These are phyloP conservation scores for Yamadazyma atmosphaerica DNA, from an alignment of 1,139 yeast genomes.

Conservation along the genomic window DNA sequence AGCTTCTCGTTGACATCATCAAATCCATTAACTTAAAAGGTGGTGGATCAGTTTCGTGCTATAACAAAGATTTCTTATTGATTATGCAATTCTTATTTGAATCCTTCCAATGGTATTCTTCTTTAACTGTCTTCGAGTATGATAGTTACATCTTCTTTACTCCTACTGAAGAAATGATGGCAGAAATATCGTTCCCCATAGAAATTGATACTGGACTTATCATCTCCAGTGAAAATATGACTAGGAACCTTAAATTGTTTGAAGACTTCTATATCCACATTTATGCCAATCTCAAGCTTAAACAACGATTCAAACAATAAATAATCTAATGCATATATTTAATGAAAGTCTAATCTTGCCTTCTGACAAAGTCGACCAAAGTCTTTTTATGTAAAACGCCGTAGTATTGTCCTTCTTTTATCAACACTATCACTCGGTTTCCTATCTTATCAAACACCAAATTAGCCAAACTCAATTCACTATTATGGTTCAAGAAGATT, in stretches of 20 bases:
- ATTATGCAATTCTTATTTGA: conserved; percentile 1
- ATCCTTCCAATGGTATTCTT: conserved; percentile 1
- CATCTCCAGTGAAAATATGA: background rate
- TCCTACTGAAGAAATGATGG: background rate
- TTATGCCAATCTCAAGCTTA: conserved; percentile 1
- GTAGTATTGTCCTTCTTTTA: conserved; percentile 49
- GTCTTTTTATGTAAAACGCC: conserved; percentile 60
- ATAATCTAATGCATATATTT: background rate
- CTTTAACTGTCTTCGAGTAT: background rate
- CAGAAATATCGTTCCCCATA: background rate
- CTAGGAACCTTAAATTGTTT: background rate
- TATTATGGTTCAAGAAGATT: conserved; percentile 47
- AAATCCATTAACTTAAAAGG: background rate
- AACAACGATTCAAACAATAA: background rate
- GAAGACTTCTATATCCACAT: background rate
- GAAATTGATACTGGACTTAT: background rate
- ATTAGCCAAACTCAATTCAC: conserved; percentile 56
- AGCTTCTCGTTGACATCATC: background rate
- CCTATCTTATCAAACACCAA: conserved; percentile 58
- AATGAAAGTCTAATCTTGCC: conserved; percentile 14
- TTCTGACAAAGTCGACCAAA: conserved; percentile 47
- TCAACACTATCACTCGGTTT: conserved; percentile 50
- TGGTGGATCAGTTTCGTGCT: background rate
- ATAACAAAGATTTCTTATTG: conserved; percentile 1
- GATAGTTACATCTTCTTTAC: background rate